Conservation (phyloP, 495 filamentous ascomycete species). For the Aspergillus incahuasiensis region DNA sequence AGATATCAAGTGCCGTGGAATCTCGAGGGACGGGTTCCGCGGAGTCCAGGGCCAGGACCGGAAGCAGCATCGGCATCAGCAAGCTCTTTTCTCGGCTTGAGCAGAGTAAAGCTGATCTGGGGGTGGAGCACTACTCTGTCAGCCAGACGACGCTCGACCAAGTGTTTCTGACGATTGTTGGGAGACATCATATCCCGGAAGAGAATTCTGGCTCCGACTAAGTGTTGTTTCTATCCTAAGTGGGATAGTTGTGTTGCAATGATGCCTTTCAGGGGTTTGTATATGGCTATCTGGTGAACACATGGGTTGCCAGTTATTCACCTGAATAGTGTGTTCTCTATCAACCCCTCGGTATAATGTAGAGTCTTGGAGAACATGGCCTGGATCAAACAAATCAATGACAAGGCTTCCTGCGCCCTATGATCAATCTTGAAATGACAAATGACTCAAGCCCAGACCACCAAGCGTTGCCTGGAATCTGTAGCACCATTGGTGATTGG, state of each 20-base stretch:
- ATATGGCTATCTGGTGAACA: no score
- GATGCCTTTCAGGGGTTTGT: no score
- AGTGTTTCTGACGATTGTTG: conserved; percentile 79
- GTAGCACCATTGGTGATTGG: not conserved
- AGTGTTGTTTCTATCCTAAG: no score
- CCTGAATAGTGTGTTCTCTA: no score
- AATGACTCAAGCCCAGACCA: not conserved
- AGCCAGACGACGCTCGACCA: conserved; percentile 80
- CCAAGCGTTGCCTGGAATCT: not conserved
- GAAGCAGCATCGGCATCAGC: conserved; percentile 40
- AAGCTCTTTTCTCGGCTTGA: conserved; percentile 68
- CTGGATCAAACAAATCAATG: not conserved
- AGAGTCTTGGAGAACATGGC: not conserved
- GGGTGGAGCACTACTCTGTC: conserved; percentile 75
- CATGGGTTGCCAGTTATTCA: no score
- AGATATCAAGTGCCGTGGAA: not conserved
- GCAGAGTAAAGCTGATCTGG: conserved; percentile 56
- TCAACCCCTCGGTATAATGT: no score
- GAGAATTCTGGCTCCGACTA: conserved; percentile 49
- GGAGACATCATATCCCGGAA: conserved; percentile 69
- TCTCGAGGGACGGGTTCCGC: not conserved
- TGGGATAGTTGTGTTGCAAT: no score
- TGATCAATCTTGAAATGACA: not conserved
- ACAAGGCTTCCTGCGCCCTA: not conserved
- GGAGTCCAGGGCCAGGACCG: not conserved